Conservation (phyloP, 257 asterid genomes). For the Primulina tabacum region DNA sequence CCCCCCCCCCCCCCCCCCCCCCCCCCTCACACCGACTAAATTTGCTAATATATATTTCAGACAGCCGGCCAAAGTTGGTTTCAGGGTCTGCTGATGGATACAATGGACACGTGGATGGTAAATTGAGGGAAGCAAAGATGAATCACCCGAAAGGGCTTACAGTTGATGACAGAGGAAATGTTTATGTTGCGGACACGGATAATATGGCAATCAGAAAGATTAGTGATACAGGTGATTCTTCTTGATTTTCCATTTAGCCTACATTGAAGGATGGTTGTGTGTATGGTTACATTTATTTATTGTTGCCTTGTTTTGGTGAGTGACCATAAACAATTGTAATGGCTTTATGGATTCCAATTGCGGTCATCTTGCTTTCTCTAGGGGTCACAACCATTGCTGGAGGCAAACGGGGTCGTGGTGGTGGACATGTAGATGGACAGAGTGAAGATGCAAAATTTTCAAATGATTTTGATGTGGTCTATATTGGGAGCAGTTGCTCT, state of each 20-base stretch:
- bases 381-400: conserved; percentile 98
- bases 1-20: neutral
- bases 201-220: conserved; percentile 93
- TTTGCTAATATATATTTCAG: conserved; percentile 34
- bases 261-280: neutral
- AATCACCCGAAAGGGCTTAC: conserved; percentile 94
- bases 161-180: conserved; percentile 81
- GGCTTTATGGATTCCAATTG: neutral
- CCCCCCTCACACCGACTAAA: conserved; percentile 7
- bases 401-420: conserved; percentile 82
- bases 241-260: conserved; percentile 1
- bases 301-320: neutral
- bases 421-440: conserved; percentile 92
- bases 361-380: conserved; percentile 25
- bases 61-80: conserved; percentile 75
- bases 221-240: conserved; percentile 67
- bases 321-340: neutral
- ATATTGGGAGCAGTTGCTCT: conserved; percentile 94
- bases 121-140: conserved; percentile 74
- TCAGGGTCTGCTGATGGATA: conserved; percentile 91
- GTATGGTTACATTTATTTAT: neutral
- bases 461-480: conserved; percentile 87
- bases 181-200: conserved; percentile 82
- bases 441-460: conserved; percentile 97
- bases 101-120: conserved; percentile 81